Evolutionary conservation across 2,329 filamentous ascomycete species (phyloP).

Genomic region (Calonectria henricotiae): DNA sequence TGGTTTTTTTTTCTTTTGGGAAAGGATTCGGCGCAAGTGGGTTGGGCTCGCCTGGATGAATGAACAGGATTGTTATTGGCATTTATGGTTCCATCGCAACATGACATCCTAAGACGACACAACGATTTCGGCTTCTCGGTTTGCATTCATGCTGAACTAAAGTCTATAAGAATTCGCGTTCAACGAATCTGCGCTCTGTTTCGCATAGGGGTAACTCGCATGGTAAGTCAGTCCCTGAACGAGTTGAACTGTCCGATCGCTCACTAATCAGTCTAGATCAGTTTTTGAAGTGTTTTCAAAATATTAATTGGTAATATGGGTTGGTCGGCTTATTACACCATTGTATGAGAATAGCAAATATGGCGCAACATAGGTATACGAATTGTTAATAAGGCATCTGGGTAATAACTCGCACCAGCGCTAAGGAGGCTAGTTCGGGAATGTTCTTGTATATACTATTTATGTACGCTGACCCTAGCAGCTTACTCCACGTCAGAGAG

Average conservation of each 20-base stretch:
- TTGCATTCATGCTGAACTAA: not conserved
- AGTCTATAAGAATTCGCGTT: not conserved
- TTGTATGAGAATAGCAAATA: not conserved
- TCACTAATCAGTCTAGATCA: not conserved
- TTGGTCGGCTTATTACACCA: not conserved
- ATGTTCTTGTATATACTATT: not conserved
- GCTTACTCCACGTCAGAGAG: too few relatives aligned
- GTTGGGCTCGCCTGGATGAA: not conserved
- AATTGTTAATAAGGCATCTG: not conserved
- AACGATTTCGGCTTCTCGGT: not conserved
- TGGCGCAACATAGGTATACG: not conserved
- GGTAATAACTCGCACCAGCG: not conserved
- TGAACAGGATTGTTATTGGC: too few relatives aligned
- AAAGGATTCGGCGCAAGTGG: not conserved
- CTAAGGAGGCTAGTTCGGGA: not conserved
- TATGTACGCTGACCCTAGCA: too few relatives aligned
- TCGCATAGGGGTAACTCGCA: not conserved
- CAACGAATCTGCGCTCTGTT: not conserved
- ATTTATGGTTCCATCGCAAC: not conserved
- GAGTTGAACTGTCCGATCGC: not conserved
- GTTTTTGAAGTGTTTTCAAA: not conserved
- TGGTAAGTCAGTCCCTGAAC: too few relatives aligned
- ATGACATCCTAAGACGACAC: too few relatives aligned
- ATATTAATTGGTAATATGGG: slow-evolving; percentile 1
- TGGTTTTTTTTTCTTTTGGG: not conserved